A percentile compares a stretch with the other conserved stretches of the same genome.
Conservation (phyloP, 768 basidiomycete species). For the Dioszegia hungarica region DNA sequence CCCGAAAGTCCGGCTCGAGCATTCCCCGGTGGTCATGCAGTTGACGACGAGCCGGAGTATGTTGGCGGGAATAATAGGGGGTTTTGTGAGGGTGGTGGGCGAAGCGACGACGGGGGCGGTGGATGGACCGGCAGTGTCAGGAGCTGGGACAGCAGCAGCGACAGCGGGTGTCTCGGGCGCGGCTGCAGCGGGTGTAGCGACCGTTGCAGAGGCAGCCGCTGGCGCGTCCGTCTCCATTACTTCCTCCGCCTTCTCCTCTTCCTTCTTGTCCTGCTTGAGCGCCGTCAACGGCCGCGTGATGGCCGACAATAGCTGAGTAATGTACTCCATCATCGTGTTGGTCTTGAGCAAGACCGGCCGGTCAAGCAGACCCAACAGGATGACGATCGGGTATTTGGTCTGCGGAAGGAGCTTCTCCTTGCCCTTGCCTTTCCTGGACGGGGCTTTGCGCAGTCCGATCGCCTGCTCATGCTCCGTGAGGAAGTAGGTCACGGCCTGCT, state of each 20-base stretch:
- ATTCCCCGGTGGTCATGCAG: conserved; percentile 94
- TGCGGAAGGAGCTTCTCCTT: conserved; percentile 73
- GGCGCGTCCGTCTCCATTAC: not conserved
- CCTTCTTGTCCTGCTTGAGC: conserved; percentile 1
- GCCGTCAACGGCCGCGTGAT: conserved; percentile 75
- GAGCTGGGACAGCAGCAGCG: no score
- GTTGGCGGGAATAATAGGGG: conserved; percentile 73
- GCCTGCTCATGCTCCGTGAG: conserved; percentile 89
- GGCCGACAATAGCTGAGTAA: conserved; percentile 78
- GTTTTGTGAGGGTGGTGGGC: conserved; percentile 51
- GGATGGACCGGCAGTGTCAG: not conserved
- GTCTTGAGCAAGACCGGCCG: conserved; percentile 78
- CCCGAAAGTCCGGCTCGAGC: conserved; percentile 92
- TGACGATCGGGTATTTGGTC: conserved; percentile 84
- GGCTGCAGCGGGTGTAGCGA: not conserved
- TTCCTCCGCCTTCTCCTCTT: not conserved
- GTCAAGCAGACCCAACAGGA: conserved; percentile 81
- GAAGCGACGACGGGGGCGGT: not conserved
- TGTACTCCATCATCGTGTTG: conserved; percentile 84
- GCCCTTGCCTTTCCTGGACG: conserved; percentile 76
- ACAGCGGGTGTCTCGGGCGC: not conserved
- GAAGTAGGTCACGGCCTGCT: conserved; percentile 84
- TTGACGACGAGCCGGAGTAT: conserved; percentile 91
- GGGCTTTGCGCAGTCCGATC: conserved; percentile 55
- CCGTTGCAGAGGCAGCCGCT: not conserved